Conservation (phyloP, 805 yeast genomes). For the Zygotorulaspora florentina region DNA sequence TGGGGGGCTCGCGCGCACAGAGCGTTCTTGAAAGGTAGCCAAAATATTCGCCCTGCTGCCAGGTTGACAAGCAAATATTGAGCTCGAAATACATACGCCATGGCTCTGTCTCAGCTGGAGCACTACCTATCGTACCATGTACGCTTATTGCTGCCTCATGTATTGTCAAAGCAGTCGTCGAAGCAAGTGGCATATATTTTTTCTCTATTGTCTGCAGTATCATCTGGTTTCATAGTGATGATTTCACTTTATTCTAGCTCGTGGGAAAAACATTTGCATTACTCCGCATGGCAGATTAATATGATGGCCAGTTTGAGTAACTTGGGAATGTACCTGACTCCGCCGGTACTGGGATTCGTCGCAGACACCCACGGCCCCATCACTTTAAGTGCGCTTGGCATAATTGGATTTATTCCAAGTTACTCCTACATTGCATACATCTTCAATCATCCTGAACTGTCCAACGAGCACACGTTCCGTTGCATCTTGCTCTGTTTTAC, state of each 20-base stretch:
- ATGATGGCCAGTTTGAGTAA: slow-evolving; percentile 68
- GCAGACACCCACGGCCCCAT: slow-evolving; percentile 88
- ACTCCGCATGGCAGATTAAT: slow-evolving; percentile 66
- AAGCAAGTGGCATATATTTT: slow-evolving; percentile 50
- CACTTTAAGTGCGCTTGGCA: slow-evolving; percentile 56
- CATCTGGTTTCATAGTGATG: slow-evolving; percentile 77
- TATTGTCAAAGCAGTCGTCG: slow-evolving; percentile 40
- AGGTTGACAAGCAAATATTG: not conserved
- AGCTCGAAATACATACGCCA: slow-evolving; percentile 3
- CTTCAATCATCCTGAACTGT: slow-evolving; percentile 26
- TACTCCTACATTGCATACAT: slow-evolving; percentile 48
- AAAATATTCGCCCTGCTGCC: too few species aligned
- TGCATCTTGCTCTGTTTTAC: slow-evolving; percentile 49
- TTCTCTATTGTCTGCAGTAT: slow-evolving; percentile 60
- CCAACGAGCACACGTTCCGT: slow-evolving; percentile 27
- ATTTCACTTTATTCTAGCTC: slow-evolving; percentile 76
- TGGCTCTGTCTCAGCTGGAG: slow-evolving; percentile 30
- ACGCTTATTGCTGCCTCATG: slow-evolving; percentile 40
- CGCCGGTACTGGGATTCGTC: slow-evolving; percentile 76
- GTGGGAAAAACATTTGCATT: slow-evolving; percentile 54
- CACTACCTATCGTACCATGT: slow-evolving; percentile 43
- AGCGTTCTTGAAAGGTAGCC: too few species aligned
- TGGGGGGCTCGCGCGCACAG: not conserved
- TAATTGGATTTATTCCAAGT: slow-evolving; percentile 62
- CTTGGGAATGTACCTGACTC: slow-evolving; percentile 77